phyloP scores from a whole-genome alignment of 2,329 filamentous ascomycete genomes.

The Raffaelea arxii region DNA sequence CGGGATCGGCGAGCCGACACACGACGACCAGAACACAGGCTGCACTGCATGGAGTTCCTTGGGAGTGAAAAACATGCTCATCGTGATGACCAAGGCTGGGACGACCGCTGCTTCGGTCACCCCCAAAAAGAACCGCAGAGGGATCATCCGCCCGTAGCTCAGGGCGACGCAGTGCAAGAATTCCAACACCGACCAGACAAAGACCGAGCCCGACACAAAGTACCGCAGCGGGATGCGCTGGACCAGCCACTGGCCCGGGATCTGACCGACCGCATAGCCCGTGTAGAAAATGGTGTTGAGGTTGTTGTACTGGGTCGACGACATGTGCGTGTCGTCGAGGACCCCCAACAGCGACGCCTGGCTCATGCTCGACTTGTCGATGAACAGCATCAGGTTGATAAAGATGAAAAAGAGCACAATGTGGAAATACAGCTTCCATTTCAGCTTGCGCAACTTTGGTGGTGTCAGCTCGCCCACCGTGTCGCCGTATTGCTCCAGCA shows the following conservation, averaged over 20 bases:
- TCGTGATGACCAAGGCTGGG: slow-evolving; percentile 30
- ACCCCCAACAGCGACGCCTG: slow-evolving; percentile 30
- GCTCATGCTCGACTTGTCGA: slow-evolving; percentile 29
- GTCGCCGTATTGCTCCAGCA: not conserved
- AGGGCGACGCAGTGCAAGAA: slow-evolving; percentile 27
- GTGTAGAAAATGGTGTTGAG: slow-evolving; percentile 29
- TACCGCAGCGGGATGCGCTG: slow-evolving; percentile 27
- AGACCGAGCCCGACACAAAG: slow-evolving; percentile 22
- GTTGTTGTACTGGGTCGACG: slow-evolving; percentile 27
- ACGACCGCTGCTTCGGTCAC: slow-evolving; percentile 16
- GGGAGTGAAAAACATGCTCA: slow-evolving; percentile 28
- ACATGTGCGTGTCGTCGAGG: slow-evolving; percentile 29
- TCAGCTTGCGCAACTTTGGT: slow-evolving; percentile 1
- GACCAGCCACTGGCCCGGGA: slow-evolving; percentile 30
- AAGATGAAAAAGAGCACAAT: slow-evolving; percentile 22
- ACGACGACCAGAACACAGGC: slow-evolving; percentile 23
- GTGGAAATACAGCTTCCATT: slow-evolving; percentile 21
- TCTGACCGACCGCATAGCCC: slow-evolving; percentile 27
- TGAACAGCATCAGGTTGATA: slow-evolving; percentile 26
- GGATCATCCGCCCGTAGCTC: slow-evolving; percentile 24
- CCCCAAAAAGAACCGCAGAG: slow-evolving; percentile 26
- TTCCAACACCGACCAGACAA: slow-evolving; percentile 26
- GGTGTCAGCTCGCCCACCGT: slow-evolving; percentile 1
- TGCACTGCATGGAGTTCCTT: slow-evolving; percentile 24
- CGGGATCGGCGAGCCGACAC: slow-evolving; percentile 23